Evolutionary conservation across 768 basidiomycete genomes (phyloP).

Genomic region (Rhodosporidiobolus odoratus): DNA sequence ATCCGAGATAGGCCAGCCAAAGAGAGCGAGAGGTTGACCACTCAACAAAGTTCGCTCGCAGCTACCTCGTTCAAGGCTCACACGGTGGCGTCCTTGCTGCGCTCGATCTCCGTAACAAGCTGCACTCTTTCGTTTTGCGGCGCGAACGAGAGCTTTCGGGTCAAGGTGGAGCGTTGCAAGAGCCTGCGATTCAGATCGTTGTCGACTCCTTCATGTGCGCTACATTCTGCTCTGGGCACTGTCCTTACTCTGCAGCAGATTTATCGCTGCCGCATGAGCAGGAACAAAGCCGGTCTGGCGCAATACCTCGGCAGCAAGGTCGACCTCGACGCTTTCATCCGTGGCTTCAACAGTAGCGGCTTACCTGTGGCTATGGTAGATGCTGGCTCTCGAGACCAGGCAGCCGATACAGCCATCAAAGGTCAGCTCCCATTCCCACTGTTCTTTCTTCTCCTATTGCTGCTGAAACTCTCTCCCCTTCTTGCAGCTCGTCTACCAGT

Average conservation of each 20-base stretch:
- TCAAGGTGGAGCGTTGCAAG: not conserved
- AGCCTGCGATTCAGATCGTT: not conserved
- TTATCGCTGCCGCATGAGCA: too few relatives aligned
- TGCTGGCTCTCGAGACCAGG: too few relatives aligned
- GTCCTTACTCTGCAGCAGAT: too few relatives aligned
- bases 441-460: not conserved
- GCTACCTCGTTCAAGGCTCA: not conserved
- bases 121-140: not conserved
- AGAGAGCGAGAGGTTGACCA: too few relatives aligned
- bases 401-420: too few relatives aligned
- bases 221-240: too few relatives aligned
- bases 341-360: too few relatives aligned
- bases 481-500: slow-evolving; percentile 1
- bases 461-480: not conserved
- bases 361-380: too few relatives aligned
- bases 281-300: too few relatives aligned
- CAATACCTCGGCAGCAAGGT: too few relatives aligned
- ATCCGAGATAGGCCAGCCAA: too few relatives aligned
- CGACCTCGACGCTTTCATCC: too few relatives aligned
- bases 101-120: slow-evolving; percentile 10
- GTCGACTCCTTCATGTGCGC: not conserved
- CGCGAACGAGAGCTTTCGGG: not conserved
- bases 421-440: not conserved
- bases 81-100: slow-evolving; percentile 1
- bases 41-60: not conserved